phyloP scores from a whole-genome alignment of 257 asterid genomes.

The Solanum pennellii region DNA sequence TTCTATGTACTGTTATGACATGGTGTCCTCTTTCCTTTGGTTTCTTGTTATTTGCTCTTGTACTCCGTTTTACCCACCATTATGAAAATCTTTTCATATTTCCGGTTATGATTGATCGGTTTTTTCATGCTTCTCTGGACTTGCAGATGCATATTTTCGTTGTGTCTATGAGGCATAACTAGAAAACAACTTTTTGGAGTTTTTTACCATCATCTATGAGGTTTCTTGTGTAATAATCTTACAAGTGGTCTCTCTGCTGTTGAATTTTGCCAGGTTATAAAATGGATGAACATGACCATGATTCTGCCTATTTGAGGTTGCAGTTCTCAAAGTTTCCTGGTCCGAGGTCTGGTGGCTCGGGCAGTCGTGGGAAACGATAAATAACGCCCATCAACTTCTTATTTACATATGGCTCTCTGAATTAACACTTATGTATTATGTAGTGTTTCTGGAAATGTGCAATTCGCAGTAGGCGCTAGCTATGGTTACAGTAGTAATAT shows the following conservation, averaged over 20 bases:
- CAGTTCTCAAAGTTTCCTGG: constrained; percentile 47
- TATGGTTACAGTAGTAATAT: neutral
- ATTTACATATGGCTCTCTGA: neutral
- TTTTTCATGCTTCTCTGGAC: neutral
- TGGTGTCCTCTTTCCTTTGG: neutral
- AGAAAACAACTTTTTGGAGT: too few relatives aligned
- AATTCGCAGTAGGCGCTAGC: neutral
- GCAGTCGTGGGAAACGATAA: constrained; percentile 31
- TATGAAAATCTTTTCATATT: neutral
- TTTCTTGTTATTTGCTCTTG: neutral
- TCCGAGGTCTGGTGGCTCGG: constrained; percentile 27
- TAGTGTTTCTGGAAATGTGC: neutral
- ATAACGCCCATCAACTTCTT: neutral
- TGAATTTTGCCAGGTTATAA: constrained; percentile 30
- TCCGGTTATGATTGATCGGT: neutral
- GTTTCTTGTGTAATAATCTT: neutral
- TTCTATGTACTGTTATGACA: neutral
- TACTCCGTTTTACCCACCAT: neutral
- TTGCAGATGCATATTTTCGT: neutral
- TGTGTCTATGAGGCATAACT: neutral
- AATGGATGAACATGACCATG: constrained; percentile 41
- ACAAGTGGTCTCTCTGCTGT: neutral
- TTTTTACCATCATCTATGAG: neutral
- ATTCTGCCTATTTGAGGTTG: constrained; percentile 34
- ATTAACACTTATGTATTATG: neutral